Evolutionary conservation across 208 protist species (phyloP).

Genomic region (Jaenimonas drosophilae): DNA sequence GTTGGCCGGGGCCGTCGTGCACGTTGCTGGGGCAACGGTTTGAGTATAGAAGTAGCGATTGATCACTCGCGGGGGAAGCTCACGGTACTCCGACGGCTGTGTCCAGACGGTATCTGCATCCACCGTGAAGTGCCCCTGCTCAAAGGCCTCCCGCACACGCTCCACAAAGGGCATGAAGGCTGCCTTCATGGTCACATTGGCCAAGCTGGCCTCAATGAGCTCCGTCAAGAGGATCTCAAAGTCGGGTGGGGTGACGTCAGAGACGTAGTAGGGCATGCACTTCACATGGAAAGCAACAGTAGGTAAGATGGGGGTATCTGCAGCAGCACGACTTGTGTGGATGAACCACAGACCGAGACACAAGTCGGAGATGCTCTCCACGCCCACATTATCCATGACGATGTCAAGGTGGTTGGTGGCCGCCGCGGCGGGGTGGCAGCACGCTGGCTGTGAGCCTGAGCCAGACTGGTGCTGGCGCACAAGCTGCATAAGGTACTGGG

Average conservation of each 20-base stretch:
- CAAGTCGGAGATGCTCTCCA: slow-evolving; percentile 72
- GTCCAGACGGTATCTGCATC: slow-evolving; percentile 76
- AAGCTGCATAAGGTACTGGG: slow-evolving; percentile 21
- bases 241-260: slow-evolving; percentile 75
- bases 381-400: slow-evolving; percentile 85
- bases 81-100: slow-evolving; percentile 79
- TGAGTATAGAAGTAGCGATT: slow-evolving; percentile 82
- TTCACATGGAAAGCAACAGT: slow-evolving; percentile 74
- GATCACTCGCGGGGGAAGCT: slow-evolving; percentile 67
- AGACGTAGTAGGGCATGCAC: slow-evolving; percentile 85
- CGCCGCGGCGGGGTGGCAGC: background rate
- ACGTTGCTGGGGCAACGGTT: slow-evolving; percentile 11
- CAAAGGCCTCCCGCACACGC: slow-evolving; percentile 28
- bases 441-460: slow-evolving; percentile 4
- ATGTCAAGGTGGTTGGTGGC: slow-evolving; percentile 45
- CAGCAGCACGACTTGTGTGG: slow-evolving; percentile 16
- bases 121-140: slow-evolving; percentile 25
- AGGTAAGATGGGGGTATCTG: slow-evolving; percentile 8
- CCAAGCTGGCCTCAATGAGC: slow-evolving; percentile 23
- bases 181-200: slow-evolving; percentile 1
- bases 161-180: slow-evolving; percentile 41
- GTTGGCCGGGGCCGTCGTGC: background rate
- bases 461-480: slow-evolving; percentile 10
- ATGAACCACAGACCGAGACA: slow-evolving; percentile 71
- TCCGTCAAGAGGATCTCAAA: slow-evolving; percentile 37